These are phyloP conservation scores for Solidago caesia DNA, from an alignment of 129 eudicot genomes.

Conservation along the genomic window DNA sequence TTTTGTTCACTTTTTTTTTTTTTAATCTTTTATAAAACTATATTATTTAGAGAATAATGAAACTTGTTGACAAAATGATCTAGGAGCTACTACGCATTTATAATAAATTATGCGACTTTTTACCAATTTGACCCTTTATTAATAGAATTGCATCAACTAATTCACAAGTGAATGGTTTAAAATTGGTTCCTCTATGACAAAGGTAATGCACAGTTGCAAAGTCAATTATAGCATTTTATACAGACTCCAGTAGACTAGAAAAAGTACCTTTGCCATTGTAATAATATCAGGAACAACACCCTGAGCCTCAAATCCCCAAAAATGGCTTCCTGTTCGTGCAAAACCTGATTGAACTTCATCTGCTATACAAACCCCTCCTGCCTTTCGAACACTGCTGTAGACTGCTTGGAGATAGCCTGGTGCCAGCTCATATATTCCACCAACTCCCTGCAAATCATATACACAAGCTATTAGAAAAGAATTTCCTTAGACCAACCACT, in stretches of 20 bases:
- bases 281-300: constrained; percentile 82
- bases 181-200: neutral
- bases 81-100: neutral
- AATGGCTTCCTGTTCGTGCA: constrained; percentile 73
- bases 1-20: neutral
- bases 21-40: neutral
- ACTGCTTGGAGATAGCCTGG: constrained; percentile 68
- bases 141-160: neutral
- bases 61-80: neutral
- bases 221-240: neutral
- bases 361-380: constrained; percentile 85
- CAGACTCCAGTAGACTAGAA: neutral
- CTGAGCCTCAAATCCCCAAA: constrained; percentile 77
- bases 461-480: neutral
- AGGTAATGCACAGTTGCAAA: neutral
- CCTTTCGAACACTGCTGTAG: constrained; percentile 52
- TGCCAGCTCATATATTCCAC: constrained; percentile 76
- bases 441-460: constrained; percentile 58
- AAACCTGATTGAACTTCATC: constrained; percentile 88
- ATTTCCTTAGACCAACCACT: neutral
- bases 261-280: constrained; percentile 73
- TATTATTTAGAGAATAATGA: neutral
- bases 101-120: neutral
- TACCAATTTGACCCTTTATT: neutral
- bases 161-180: neutral